Evolutionary conservation across 1,139 yeast species (phyloP).

Genomic region (Debaryomyces singareniensis): DNA sequence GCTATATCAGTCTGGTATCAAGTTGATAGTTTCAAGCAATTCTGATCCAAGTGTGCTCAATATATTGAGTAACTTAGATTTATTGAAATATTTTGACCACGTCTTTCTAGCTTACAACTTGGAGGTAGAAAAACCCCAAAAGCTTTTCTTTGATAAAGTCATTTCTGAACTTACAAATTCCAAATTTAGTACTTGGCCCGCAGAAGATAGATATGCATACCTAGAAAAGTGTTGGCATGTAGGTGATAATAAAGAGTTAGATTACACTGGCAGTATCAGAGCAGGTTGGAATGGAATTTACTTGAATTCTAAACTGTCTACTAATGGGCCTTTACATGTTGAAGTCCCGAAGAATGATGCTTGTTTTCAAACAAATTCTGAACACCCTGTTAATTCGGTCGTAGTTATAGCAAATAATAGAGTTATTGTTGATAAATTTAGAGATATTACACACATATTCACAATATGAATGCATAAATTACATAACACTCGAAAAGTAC

Average conservation of each 20-base stretch:
- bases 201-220: conserved; percentile 8
- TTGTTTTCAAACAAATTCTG: neutral
- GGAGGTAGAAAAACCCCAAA: conserved; percentile 47
- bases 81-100: conserved; percentile 31
- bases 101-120: conserved; percentile 51
- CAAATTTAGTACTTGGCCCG: neutral
- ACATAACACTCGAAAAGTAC: neutral
- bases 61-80: conserved; percentile 40
- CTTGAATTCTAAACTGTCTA: conserved; percentile 36
- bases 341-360: neutral
- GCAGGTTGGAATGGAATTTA: conserved; percentile 62
- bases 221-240: conserved; percentile 49
- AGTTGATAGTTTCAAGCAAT: conserved; percentile 48
- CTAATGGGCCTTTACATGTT: conserved; percentile 5
- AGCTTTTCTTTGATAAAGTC: conserved; percentile 39
- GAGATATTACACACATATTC: conserved; percentile 13
- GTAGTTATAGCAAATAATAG: conserved; percentile 29
- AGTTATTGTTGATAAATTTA: conserved; percentile 23
- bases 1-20: conserved; percentile 24
- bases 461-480: too few species aligned
- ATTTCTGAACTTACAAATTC: conserved; percentile 7
- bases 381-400: conserved; percentile 1
- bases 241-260: conserved; percentile 56
- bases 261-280: conserved; percentile 42
- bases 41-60: conserved; percentile 48